A percentile compares a stretch with the other conserved stretches of the same genome.
Conservation (phyloP, 352 stramenopile species). For the Phytophthora sp. region DNA sequence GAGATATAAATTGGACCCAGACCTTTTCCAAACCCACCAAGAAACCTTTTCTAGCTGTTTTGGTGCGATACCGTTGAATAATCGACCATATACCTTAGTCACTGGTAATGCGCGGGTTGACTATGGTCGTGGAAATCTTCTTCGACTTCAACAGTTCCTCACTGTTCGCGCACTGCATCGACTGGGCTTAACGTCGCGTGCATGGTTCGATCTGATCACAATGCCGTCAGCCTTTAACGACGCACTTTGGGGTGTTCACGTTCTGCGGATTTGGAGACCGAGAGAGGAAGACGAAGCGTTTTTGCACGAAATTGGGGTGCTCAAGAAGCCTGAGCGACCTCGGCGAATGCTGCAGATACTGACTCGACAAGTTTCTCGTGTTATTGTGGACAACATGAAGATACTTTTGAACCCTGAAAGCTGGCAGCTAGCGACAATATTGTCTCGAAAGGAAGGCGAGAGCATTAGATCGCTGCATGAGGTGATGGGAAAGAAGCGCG, state of each 20-base stretch:
- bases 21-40: conserved; percentile 42
- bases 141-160: conserved; percentile 54
- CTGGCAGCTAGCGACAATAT: conserved; percentile 59
- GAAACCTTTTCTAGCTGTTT: conserved; percentile 45
- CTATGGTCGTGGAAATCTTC: conserved; percentile 44
- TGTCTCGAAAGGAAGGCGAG: conserved; percentile 22
- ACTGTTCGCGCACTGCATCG: conserved; percentile 47
- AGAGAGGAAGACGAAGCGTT: conserved; percentile 44
- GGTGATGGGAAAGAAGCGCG: conserved; percentile 17
- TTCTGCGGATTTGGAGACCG: conserved; percentile 51
- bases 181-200: conserved; percentile 51
- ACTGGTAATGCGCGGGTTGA: conserved; percentile 14
- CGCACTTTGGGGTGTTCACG: conserved; percentile 53
- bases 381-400: conserved; percentile 63
- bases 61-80: conserved; percentile 21
- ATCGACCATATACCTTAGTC: conserved; percentile 6
- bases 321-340: conserved; percentile 49
- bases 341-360: conserved; percentile 57
- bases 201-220: conserved; percentile 60
- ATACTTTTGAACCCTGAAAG: conserved; percentile 48
- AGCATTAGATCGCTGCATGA: conserved; percentile 19
- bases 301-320: conserved; percentile 46
- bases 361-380: conserved; percentile 49
- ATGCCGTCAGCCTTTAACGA: conserved; percentile 42
- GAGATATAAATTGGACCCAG: conserved; percentile 53